Evolutionary conservation across 129 eudicot genomes (phyloP), one percentile per base, ranked within the genome.

Genomic region (Flaveria bidentis): DNA sequence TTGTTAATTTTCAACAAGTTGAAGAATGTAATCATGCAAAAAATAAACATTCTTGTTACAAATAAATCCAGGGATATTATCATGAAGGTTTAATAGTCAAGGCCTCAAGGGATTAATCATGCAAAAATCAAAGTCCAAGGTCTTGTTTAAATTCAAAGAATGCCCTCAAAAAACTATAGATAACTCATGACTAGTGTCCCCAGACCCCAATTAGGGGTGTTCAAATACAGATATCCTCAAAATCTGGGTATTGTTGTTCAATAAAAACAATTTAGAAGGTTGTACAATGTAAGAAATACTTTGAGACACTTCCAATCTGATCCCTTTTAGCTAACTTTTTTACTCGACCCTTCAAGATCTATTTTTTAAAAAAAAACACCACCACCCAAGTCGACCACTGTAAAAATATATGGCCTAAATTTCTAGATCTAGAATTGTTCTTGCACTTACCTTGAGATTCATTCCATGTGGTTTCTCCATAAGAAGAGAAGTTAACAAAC

Each of bases 391-490:
- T 63, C 68, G 0, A 49, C 23, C 25, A 33, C 3, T 42, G 12
- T 26, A 25, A 8, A 45, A 45, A 45, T 10, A 45, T 16, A 16
- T 4, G 50, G 18, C 58, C 14, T 3, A 51, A 52, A 53, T 51
- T 52, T 60, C 56, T 9, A 63, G 45, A 63, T 50, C 68, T 50
- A 55, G 42, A 79, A 49, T 17, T 25, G 56, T 67, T 55, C 65
- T 33, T 72, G 23, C 68, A 73, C 74, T 81, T 81, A 90, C 98
- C 93, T 88, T 88, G 50, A 90, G 75, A 82, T 85, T 87, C 96
- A 94, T 88, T 67, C 98, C 98, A 72, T 83, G 89, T 14, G 93
- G 91, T 60, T 86, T 83, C 76, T 88, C 97, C 87, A 33, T 76
- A 18, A 94, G 87, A 69, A 91, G 80, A 76, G 91, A 85, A 81